Evolutionary conservation across 2,329 filamentous ascomycete species (phyloP).

Genomic region (Cytospora piceicola): DNA sequence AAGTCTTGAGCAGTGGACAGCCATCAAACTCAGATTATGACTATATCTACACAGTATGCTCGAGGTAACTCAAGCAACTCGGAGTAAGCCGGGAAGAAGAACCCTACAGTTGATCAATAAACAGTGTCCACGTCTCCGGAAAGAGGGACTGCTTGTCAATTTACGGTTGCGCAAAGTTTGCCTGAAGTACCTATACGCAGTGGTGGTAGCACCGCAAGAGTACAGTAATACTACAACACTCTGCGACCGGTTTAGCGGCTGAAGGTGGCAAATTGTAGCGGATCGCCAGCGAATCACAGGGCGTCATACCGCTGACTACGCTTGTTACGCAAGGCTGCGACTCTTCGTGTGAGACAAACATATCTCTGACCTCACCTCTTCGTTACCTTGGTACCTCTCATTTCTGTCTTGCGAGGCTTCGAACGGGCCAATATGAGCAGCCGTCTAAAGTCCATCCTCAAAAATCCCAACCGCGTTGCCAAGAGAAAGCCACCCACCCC

Average conservation of each 20-base stretch:
- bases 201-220: background rate
- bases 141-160: too few relatives aligned
- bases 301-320: constrained; percentile 9
- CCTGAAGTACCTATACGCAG: background rate
- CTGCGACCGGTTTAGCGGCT: background rate
- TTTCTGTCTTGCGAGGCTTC: background rate
- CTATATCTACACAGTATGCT: too few relatives aligned
- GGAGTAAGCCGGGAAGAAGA: too few relatives aligned
- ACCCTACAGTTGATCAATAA: too few relatives aligned
- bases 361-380: background rate
- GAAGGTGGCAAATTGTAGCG: constrained; percentile 10
- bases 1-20: too few relatives aligned
- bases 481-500: constrained; percentile 31
- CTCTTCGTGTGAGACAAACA: background rate
- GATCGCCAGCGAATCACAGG: constrained; percentile 5
- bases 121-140: too few relatives aligned
- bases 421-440: constrained; percentile 25
- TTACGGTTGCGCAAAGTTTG: background rate
- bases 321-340: constrained; percentile 10
- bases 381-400: background rate
- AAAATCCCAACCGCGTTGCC: constrained; percentile 32
- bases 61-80: too few relatives aligned
- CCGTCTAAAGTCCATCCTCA: constrained; percentile 34
- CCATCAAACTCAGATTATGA: too few relatives aligned
- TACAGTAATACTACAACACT: background rate